Evolutionary conservation across 306 rosid genomes (phyloP).

Genomic region (Hippophae gyantsensis): DNA sequence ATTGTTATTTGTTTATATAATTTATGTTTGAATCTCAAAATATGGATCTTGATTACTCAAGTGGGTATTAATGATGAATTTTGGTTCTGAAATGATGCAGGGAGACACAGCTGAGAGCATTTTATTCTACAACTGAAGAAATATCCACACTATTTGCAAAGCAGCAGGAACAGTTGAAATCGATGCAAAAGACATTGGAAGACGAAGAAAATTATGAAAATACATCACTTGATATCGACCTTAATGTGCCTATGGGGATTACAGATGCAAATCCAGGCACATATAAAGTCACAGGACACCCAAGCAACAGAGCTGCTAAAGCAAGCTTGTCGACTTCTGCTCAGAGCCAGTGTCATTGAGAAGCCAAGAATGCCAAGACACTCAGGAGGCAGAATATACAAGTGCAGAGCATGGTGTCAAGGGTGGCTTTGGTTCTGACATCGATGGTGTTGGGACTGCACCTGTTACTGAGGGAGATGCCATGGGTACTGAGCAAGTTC

Average conservation of each 20-base stretch:
- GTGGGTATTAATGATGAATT: constrained; percentile 5
- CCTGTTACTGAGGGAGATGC: constrained; percentile 50
- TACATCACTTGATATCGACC: constrained; percentile 60
- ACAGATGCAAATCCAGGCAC: constrained; percentile 25
- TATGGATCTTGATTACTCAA: background rate
- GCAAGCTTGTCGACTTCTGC: constrained; percentile 47
- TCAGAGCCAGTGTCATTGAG: constrained; percentile 58
- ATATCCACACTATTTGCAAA: constrained; percentile 63
- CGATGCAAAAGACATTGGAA: constrained; percentile 88
- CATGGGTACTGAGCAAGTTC: constrained; percentile 54
- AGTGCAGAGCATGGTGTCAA: constrained; percentile 47
- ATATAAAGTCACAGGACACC: constrained; percentile 30
- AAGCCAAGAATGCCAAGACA: constrained; percentile 61
- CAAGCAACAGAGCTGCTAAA: constrained; percentile 31
- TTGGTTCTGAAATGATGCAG: constrained; percentile 30
- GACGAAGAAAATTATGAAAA: constrained; percentile 87
- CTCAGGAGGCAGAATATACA: constrained; percentile 75
- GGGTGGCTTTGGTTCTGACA: constrained; percentile 70
- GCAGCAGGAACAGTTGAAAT: constrained; percentile 87
- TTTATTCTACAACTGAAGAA: constrained; percentile 95
- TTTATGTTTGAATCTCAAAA: too few relatives aligned
- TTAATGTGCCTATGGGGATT: constrained; percentile 25
- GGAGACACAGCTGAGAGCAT: constrained; percentile 84
- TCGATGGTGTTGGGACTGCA: constrained; percentile 46
- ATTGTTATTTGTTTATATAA: too few relatives aligned